These are phyloP conservation scores for Umbelopsis vinacea DNA, from an alignment of 192 early-diverging fungal genomes.

Conservation along the genomic window DNA sequence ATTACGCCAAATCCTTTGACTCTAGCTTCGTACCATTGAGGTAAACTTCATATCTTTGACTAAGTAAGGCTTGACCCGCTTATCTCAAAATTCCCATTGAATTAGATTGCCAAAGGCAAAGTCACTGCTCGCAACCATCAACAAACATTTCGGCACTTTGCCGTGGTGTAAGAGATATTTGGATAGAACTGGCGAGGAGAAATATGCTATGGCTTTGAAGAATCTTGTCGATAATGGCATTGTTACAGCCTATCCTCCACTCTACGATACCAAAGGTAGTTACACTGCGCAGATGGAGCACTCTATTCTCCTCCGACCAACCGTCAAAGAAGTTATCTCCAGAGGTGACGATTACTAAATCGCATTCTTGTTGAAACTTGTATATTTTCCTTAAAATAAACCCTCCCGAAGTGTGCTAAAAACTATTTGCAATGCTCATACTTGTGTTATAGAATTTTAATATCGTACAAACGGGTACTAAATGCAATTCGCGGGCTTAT, in stretches of 20 bases:
- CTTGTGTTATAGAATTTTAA: neutral
- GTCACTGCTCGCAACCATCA: slow-evolving; percentile 77
- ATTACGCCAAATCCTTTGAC: slow-evolving; percentile 79
- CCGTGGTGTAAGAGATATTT: slow-evolving; percentile 96
- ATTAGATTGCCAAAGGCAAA: slow-evolving; percentile 73
- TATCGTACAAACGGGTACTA: neutral
- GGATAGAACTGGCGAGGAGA: slow-evolving; percentile 90
- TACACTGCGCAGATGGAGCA: slow-evolving; percentile 99
- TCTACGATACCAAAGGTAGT: slow-evolving; percentile 81
- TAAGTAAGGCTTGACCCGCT: neutral
- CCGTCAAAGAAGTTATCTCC: slow-evolving; percentile 77
- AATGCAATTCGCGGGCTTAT: too few relatives aligned
- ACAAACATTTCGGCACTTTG: slow-evolving; percentile 90
- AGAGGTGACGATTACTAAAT: slow-evolving; percentile 21
- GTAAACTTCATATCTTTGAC: slow-evolving; percentile 36
- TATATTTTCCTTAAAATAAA: too few relatives aligned
- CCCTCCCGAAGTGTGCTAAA: neutral
- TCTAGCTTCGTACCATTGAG: slow-evolving; percentile 66
- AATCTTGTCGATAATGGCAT: slow-evolving; percentile 83
- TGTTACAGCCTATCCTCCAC: slow-evolving; percentile 87
- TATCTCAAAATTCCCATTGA: neutral
- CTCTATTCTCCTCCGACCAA: slow-evolving; percentile 89
- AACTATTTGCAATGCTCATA: neutral
- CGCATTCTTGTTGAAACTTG: too few relatives aligned
- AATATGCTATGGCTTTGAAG: slow-evolving; percentile 86